These are phyloP conservation scores for Amyloporia xantha DNA, from an alignment of 768 basidiomycete genomes.

Conservation along the genomic window DNA sequence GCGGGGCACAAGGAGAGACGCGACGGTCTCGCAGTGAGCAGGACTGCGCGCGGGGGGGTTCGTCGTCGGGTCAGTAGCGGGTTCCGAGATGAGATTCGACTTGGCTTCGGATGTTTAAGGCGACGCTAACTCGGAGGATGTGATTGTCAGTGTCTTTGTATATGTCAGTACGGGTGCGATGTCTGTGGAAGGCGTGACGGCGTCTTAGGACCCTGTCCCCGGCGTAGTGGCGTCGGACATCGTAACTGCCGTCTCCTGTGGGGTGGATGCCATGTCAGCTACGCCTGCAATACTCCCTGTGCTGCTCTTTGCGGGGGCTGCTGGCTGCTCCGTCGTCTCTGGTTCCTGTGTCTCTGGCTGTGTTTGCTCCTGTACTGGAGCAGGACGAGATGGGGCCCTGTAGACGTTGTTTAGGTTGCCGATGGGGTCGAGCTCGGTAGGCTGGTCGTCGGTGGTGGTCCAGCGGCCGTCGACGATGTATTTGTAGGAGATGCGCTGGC, in stretches of 20 bases:
- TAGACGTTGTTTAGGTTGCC: conserved; percentile 73
- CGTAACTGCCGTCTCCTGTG: conserved; percentile 16
- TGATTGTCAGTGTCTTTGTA: too few species aligned
- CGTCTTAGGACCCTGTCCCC: too few species aligned
- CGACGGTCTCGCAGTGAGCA: conserved; percentile 7
- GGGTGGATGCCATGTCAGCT: conserved; percentile 13
- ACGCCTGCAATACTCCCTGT: not conserved
- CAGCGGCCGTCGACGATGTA: conserved; percentile 74
- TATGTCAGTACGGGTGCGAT: too few species aligned
- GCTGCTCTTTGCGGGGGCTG: not conserved
- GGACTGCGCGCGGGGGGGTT: conserved; percentile 2
- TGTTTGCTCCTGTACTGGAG: not conserved
- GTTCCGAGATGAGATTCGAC: conserved; percentile 5
- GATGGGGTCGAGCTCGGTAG: conserved; percentile 51
- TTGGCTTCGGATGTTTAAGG: conserved; percentile 6
- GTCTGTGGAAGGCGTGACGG: too few species aligned
- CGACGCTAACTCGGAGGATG: conserved; percentile 3
- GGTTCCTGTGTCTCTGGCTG: not conserved
- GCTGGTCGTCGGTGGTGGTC: conserved; percentile 45
- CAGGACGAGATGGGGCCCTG: conserved; percentile 41
- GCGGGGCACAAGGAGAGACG: conserved; percentile 6
- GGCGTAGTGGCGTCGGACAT: conserved; percentile 21
- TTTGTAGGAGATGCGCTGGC: conserved; percentile 62
- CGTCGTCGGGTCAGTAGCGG: not conserved
- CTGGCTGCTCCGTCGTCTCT: conserved; percentile 2